Conservation (phyloP, 306 rosid species). For the Delonix regia region DNA sequence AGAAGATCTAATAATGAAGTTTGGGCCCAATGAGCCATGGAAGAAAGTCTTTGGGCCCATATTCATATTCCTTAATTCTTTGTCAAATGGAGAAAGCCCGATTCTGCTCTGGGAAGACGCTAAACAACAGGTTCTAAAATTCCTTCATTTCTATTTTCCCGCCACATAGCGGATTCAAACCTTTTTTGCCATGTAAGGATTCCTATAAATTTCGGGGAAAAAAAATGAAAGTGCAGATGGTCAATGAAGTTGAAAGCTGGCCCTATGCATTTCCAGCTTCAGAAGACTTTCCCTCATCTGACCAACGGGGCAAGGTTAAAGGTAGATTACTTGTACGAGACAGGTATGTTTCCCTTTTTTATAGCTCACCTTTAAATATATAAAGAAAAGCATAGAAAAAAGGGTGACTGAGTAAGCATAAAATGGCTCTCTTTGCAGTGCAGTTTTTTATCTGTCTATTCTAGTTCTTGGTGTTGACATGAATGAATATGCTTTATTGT, state of each 20-base stretch:
- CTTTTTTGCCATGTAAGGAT: not conserved
- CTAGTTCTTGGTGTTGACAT: not conserved
- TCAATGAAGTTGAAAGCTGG: conserved; percentile 71
- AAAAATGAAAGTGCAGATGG: conserved; percentile 48
- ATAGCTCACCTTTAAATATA: not conserved
- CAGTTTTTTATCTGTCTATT: not conserved
- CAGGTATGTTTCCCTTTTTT: conserved; percentile 42
- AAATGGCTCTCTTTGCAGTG: not conserved
- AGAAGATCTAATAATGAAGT: conserved; percentile 58
- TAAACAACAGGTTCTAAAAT: conserved; percentile 60
- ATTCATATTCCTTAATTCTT: conserved; percentile 65
- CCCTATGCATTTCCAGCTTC: conserved; percentile 84
- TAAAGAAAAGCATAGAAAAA: too few species aligned
- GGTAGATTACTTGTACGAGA: conserved; percentile 75
- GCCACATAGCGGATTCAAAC: not conserved
- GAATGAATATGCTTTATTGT: not conserved
- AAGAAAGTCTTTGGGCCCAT: conserved; percentile 90
- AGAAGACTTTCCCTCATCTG: conserved; percentile 56
- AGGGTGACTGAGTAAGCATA: too few species aligned
- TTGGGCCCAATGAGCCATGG: conserved; percentile 70
- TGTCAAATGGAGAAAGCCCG: conserved; percentile 39
- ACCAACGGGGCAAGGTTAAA: conserved; percentile 60
- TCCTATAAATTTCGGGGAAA: not conserved
- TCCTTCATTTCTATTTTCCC: conserved; percentile 7
- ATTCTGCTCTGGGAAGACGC: conserved; percentile 74